These are phyloP conservation scores for Trichoderma lentiforme DNA, from an alignment of 2,329 filamentous ascomycete genomes.

Conservation along the genomic window DNA sequence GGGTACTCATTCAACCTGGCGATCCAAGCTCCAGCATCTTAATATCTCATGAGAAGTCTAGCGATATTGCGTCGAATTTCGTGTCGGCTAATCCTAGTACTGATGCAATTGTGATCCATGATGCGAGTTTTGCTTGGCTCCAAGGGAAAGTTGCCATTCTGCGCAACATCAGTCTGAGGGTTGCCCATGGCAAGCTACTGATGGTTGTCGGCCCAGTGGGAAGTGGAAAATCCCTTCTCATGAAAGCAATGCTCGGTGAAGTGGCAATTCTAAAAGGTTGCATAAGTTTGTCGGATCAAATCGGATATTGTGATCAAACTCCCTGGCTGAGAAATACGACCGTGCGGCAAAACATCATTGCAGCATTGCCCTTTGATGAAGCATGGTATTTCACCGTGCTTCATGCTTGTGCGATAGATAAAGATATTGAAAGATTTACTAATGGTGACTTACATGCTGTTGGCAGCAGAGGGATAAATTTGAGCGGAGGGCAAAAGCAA, in stretches of 20 bases:
- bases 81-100: not conserved
- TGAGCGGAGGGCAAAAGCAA: not conserved
- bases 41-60: not conserved
- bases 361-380: not conserved
- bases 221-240: not conserved
- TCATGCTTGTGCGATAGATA: not conserved
- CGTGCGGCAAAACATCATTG: not conserved
- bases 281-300: not conserved
- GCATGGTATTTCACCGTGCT: not conserved
- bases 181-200: not conserved
- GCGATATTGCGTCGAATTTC: not conserved
- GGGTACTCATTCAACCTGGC: not conserved
- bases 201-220: not conserved
- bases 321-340: not conserved
- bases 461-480: not conserved
- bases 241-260: not conserved
- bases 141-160: not conserved
- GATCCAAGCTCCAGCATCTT: not conserved
- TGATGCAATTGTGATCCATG: not conserved
- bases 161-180: not conserved
- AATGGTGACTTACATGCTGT: not conserved
- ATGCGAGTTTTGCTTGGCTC: not conserved
- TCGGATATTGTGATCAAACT: not conserved
- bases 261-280: not conserved
- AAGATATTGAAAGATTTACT: not conserved